Percentiles rank a stretch among this genome's conserved stretches.
Conservation (phyloP, 1,139 yeast species). For the Sugiyamaella grinbergsii region DNA sequence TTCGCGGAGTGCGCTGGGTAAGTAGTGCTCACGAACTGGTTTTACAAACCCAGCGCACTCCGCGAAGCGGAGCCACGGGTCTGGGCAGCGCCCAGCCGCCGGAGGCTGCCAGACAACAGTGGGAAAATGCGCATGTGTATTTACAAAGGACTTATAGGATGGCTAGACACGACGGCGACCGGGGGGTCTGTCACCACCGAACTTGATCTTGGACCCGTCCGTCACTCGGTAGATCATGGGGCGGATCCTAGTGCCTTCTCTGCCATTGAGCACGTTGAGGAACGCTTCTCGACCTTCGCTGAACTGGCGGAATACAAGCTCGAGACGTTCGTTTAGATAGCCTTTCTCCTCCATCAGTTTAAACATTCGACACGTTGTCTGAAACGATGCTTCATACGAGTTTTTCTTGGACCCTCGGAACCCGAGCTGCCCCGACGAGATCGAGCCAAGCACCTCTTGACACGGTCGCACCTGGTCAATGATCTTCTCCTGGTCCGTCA, state of each 20-base stretch:
- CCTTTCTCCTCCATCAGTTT: slow-evolving; percentile 61
- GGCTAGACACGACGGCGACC: slow-evolving; percentile 71
- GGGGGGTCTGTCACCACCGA: slow-evolving; percentile 92
- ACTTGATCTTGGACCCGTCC: slow-evolving; percentile 79
- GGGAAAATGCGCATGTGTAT: too few species aligned
- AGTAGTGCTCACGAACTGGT: too few species aligned
- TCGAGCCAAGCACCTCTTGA: slow-evolving; percentile 67
- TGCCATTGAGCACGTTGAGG: slow-evolving; percentile 79
- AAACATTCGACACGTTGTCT: slow-evolving; percentile 74
- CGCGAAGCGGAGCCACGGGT: neutral
- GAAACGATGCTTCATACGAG: slow-evolving; percentile 94
- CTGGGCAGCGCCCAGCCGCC: slow-evolving; percentile 5
- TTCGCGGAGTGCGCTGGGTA: too few species aligned
- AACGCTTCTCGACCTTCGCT: slow-evolving; percentile 93
- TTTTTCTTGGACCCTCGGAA: slow-evolving; percentile 60
- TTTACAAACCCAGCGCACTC: too few species aligned
- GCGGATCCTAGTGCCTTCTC: slow-evolving; percentile 76
- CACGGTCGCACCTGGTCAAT: slow-evolving; percentile 79
- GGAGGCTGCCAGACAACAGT: too few species aligned
- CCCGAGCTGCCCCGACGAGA: slow-evolving; percentile 49
- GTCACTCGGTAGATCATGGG: slow-evolving; percentile 65
- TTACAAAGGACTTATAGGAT: neutral
- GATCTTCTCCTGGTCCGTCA: slow-evolving; percentile 69
- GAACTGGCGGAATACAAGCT: slow-evolving; percentile 73
- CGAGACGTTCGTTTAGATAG: slow-evolving; percentile 49